Evolutionary conservation across 768 basidiomycete genomes (phyloP).

Genomic region (Suillus variegatus): DNA sequence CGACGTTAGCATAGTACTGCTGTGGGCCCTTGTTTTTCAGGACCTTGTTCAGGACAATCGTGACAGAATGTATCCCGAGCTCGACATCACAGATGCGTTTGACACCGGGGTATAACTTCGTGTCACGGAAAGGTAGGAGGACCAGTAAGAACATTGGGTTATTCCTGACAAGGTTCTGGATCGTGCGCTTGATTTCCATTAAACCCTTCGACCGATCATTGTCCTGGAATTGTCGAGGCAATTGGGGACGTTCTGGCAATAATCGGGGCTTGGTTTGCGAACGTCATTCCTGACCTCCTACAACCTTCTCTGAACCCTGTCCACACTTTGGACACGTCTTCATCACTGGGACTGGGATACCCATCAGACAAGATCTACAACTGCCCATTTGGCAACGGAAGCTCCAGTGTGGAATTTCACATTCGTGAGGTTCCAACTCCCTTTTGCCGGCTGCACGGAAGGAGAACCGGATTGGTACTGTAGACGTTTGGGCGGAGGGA

Average conservation of each 20-base stretch:
- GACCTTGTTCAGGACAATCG: conserved; percentile 70
- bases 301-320: not conserved
- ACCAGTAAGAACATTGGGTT: conserved; percentile 70
- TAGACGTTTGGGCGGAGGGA: not conserved
- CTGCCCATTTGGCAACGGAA: not conserved
- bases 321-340: not conserved
- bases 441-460: not conserved
- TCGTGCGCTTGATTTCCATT: not conserved
- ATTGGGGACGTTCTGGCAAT: not conserved
- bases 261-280: not conserved
- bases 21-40: not conserved
- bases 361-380: not conserved
- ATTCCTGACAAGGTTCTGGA: conserved; percentile 34
- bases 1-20: conserved; percentile 78
- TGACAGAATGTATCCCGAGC: conserved; percentile 53
- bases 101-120: conserved; percentile 69
- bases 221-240: not conserved
- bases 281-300: not conserved
- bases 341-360: not conserved
- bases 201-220: not conserved
- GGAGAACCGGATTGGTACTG: not conserved
- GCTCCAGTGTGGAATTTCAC: not conserved
- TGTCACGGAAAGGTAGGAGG: conserved; percentile 65
- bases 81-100: conserved; percentile 76
- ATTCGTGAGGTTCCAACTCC: not conserved